These are phyloP conservation scores for Bipolaris cookei DNA, from an alignment of 2,329 filamentous ascomycete species.

Conservation along the genomic window DNA sequence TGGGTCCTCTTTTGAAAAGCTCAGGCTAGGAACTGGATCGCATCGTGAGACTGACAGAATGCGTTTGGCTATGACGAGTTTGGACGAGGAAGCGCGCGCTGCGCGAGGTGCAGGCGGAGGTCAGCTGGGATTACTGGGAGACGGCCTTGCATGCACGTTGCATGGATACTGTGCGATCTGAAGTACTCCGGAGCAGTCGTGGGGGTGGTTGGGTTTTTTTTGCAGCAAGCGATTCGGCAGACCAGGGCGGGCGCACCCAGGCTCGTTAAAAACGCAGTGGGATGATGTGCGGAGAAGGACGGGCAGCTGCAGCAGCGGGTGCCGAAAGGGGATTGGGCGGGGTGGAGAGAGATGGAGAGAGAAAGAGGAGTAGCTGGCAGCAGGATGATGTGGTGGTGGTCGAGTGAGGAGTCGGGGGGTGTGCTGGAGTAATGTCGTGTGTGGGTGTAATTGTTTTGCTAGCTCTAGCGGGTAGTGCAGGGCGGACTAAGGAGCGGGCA, in stretches of 20 bases:
- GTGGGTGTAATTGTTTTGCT: not conserved
- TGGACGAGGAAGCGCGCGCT: slow-evolving; percentile 42
- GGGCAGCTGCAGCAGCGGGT: slow-evolving; percentile 1
- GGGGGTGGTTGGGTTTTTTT: slow-evolving; percentile 22
- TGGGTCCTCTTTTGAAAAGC: slow-evolving; percentile 27
- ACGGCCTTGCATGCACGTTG: slow-evolving; percentile 27
- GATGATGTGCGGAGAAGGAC: slow-evolving; percentile 18
- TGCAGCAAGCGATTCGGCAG: slow-evolving; percentile 25
- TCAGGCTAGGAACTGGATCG: slow-evolving; percentile 33
- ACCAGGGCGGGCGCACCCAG: slow-evolving; percentile 17
- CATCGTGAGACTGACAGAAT: slow-evolving; percentile 40
- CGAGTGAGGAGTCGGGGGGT: not conserved
- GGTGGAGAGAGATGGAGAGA: not conserved
- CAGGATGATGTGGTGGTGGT: not conserved
- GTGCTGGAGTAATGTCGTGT: slow-evolving; percentile 5
- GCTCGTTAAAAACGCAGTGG: slow-evolving; percentile 1
- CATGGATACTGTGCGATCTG: slow-evolving; percentile 28
- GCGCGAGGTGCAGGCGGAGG: slow-evolving; percentile 36
- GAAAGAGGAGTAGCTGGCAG: not conserved
- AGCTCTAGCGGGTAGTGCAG: not conserved
- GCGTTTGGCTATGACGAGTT: slow-evolving; percentile 31
- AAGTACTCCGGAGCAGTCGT: slow-evolving; percentile 32
- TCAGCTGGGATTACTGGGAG: slow-evolving; percentile 31
- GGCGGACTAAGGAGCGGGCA: not conserved
- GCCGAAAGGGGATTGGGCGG: not conserved